Base-by-base conservation (phyloP, 106 monocot genomes). In the Dendrobium huoshanense region DNA sequence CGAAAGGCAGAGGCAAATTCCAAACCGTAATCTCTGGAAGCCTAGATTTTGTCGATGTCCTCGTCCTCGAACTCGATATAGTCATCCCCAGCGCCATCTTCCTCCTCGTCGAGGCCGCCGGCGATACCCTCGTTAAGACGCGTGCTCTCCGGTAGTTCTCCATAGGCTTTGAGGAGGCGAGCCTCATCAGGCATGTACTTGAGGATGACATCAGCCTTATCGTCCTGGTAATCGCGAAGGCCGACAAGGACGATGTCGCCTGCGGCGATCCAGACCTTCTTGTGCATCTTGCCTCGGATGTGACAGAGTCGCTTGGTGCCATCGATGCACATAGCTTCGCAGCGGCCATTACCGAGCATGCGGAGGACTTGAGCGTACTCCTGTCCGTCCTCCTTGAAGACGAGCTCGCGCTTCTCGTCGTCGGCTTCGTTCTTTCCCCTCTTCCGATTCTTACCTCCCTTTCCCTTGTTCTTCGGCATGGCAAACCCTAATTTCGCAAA, bases 391-490 rank as follows among this genome's bases (percentile, higher is more conserved):
- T 82, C 82, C 78, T 82, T 82, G 77, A 82, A 82, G 33, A 82
- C 82, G 16, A 82, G 78, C 67, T 82, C 82, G 22, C 82, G 82
- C 77, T 82, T 82, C 82, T 82, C 82, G 55, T 82, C 82, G 77
- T 82, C 82, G 51, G 82, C 82, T 68, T 82, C 82, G 82, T 82
- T 82, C 82, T 82, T 82, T 1, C 82, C 82, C 19, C 82, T 67
- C 82, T 82, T 82, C 44, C 82, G 82, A 55, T 82, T 82, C 78
- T 82, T 82, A 15, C 82, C 82, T 78, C 82, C 82, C 65, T 82
- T 82, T 72, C 82, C 82, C 77, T 82, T 82, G 72, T 82, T 82
- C 77, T 82, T 82, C 77, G 82, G 82, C 82, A 82, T 82, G 67
- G 41, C 41, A 41, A 74, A 44, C 31, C 70, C 70, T 40, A 16